A percentile compares a stretch with the other conserved stretches of the same genome.
Conservation (phyloP, 1,284 basidiomycete genomes). For the Fomitiporia mediterranea region DNA sequence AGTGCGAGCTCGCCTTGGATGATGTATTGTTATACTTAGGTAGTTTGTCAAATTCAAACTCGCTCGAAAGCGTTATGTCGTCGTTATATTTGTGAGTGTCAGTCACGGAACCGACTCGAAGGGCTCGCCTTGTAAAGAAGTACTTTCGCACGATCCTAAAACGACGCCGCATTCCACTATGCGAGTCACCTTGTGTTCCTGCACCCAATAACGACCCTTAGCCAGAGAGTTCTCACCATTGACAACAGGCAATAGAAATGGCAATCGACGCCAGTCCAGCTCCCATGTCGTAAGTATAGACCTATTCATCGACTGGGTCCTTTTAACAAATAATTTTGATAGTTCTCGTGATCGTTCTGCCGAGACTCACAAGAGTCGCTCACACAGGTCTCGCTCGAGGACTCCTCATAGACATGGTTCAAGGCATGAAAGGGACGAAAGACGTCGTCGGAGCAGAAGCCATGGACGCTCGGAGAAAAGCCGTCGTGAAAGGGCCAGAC, state of each 20-base stretch:
- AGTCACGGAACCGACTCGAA: too few species aligned
- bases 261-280: constrained; percentile 60
- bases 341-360: constrained; percentile 68
- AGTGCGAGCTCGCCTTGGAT: constrained; percentile 45
- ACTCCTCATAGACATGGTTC: constrained; percentile 42
- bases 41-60: too few species aligned
- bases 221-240: too few species aligned
- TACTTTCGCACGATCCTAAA: neutral
- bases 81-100: too few species aligned
- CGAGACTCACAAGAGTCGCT: constrained; percentile 67
- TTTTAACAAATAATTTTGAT: constrained; percentile 17
- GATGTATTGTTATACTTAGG: neutral
- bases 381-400: constrained; percentile 63
- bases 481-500: constrained; percentile 43
- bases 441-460: constrained; percentile 28
- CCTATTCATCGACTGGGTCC: constrained; percentile 14
- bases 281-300: constrained; percentile 55
- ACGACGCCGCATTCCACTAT: neutral
- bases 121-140: neutral
- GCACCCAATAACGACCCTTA: constrained; percentile 18
- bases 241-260: constrained; percentile 39
- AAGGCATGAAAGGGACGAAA: constrained; percentile 37
- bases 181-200: neutral
- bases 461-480: constrained; percentile 49
- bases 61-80: too few species aligned